Percentiles rank a stretch among this genome's conserved stretches.
Conservation (phyloP, 352 stramenopile genomes). For the Globisporangium megalacanthum region DNA sequence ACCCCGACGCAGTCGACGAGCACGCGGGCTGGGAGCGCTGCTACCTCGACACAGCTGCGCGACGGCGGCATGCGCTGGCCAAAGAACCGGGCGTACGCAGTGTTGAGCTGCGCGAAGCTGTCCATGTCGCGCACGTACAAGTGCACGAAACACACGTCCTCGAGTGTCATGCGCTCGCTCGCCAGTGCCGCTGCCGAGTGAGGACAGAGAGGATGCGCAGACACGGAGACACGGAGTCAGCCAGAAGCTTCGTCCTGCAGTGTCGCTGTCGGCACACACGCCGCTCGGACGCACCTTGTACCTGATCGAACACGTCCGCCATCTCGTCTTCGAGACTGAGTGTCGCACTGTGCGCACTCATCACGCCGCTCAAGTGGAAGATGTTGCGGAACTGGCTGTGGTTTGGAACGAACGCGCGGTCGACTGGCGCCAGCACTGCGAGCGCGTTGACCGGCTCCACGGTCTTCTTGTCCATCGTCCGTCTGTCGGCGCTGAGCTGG, state of each 20-base stretch:
- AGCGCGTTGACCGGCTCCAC: not conserved
- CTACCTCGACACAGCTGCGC: constrained; percentile 83
- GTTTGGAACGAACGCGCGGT: constrained; percentile 19
- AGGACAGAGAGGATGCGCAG: not conserved
- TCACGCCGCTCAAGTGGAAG: constrained; percentile 57
- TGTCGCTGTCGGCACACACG: not conserved
- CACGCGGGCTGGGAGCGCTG: constrained; percentile 62
- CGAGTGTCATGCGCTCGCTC: constrained; percentile 46
- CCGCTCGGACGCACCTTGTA: constrained; percentile 13
- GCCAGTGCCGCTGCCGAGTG: constrained; percentile 17
- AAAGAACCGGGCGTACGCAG: constrained; percentile 92
- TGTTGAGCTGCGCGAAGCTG: constrained; percentile 92
- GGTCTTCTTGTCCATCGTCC: not conserved
- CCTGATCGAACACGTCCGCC: constrained; percentile 40
- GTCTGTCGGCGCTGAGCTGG: not conserved
- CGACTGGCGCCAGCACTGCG: constrained; percentile 11
- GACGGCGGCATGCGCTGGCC: constrained; percentile 73
- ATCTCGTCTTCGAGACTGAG: constrained; percentile 64
- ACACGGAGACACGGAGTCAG: not conserved
- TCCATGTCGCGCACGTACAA: constrained; percentile 95
- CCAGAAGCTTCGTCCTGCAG: not conserved
- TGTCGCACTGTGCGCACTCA: constrained; percentile 27
- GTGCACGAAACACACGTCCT: constrained; percentile 95
- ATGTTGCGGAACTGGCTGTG: constrained; percentile 57
- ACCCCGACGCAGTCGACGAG: constrained; percentile 91